Percentiles rank a stretch among this genome's conserved stretches.
phyloP scores from a whole-genome alignment of 2,329 filamentous ascomycete genomes.

The Aspergillus phoenicis region DNA sequence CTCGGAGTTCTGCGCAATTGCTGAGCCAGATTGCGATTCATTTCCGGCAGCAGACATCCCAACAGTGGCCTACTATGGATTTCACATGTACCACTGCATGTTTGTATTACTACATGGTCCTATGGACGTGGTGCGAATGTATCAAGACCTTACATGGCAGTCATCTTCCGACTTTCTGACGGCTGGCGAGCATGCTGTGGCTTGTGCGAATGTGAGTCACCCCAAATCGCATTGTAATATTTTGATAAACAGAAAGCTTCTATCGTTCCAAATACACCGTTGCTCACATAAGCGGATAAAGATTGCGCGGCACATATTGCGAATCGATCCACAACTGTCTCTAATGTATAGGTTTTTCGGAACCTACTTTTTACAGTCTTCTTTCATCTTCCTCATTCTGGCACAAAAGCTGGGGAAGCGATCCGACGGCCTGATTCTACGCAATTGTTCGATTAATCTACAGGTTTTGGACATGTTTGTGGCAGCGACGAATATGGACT shows the following conservation, averaged over 20 bases:
- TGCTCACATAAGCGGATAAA: neutral
- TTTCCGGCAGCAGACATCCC: neutral
- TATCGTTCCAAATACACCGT: too few species aligned
- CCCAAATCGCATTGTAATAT: too few species aligned
- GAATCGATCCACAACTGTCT: neutral
- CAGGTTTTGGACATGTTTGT: conserved; percentile 7
- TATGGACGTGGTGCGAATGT: conserved; percentile 8
- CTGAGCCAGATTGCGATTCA: neutral
- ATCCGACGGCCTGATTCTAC: neutral
- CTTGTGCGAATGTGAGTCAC: conserved; percentile 2
- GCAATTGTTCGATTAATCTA: neutral
- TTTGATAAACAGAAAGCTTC: neutral
- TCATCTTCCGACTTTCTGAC: neutral
- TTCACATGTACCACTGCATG: conserved; percentile 10
- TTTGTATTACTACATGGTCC: conserved; percentile 2
- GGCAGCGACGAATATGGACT: conserved; percentile 5
- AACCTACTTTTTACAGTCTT: conserved; percentile 4
- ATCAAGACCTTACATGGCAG: conserved; percentile 5
- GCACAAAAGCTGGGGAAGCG: conserved; percentile 1
- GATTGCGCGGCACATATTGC: conserved; percentile 1
- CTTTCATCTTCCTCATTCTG: conserved; percentile 7
- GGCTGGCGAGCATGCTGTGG: conserved; percentile 4
- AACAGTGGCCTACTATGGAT: conserved; percentile 4
- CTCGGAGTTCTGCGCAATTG: neutral
- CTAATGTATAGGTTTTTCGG: conserved; percentile 7